These are phyloP conservation scores for Salix suchowensis DNA, from an alignment of 345 rosid genomes.

Conservation along the genomic window DNA sequence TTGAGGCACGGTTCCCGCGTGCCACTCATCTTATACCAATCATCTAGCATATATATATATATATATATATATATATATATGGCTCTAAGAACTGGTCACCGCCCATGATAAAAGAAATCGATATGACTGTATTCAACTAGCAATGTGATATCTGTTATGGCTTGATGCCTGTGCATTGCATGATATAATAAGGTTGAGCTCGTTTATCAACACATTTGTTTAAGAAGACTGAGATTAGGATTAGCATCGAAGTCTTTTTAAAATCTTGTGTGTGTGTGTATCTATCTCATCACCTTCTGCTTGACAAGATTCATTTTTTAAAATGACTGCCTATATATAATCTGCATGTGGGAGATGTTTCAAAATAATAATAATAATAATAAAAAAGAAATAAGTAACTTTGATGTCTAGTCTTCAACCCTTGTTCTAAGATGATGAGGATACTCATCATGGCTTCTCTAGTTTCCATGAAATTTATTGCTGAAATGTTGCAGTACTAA, in stretches of 20 bases:
- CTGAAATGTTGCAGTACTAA: slow-evolving; percentile 8
- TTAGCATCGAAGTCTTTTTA: slow-evolving; percentile 21
- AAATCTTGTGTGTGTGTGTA: neutral
- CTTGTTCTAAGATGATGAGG: neutral
- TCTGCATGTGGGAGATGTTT: neutral
- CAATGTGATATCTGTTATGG: neutral
- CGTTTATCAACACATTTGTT: neutral
- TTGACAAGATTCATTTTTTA: slow-evolving; percentile 20
- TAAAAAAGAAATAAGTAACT: neutral
- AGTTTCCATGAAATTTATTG: slow-evolving; percentile 23
- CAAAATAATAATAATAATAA: neutral
- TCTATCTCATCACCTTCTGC: neutral
- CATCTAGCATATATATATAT: too few species aligned
- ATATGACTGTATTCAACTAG: neutral
- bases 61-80: too few species aligned
- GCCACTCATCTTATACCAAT: slow-evolving; percentile 8
- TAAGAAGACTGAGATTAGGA: slow-evolving; percentile 24
- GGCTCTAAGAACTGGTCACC: neutral
- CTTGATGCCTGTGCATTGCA: slow-evolving; percentile 3
- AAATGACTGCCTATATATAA: neutral
- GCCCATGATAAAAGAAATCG: neutral
- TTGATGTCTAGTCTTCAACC: neutral
- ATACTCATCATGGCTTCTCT: neutral
- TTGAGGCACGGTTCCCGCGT: slow-evolving; percentile 26
- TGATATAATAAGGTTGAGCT: neutral